Percentiles rank a stretch among this genome's conserved stretches.
These are phyloP conservation scores for Aspergillus jensenii DNA, from an alignment of 2,329 filamentous ascomycete species.

Conservation along the genomic window DNA sequence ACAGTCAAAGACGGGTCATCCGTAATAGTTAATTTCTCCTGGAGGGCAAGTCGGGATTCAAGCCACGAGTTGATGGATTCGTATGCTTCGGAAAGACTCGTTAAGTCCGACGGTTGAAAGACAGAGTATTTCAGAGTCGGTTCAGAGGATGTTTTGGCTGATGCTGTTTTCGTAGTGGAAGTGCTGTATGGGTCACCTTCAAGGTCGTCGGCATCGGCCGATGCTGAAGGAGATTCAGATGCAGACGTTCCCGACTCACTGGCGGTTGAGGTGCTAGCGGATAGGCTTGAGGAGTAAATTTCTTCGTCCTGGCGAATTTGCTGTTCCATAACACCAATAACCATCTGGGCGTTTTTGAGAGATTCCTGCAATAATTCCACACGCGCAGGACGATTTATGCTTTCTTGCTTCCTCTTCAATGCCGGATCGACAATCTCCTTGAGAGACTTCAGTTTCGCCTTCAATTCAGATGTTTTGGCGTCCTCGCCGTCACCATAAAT, in stretches of 20 bases:
- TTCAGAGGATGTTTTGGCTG: slow-evolving; percentile 34
- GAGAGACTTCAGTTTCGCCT: slow-evolving; percentile 72
- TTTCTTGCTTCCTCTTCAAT: slow-evolving; percentile 72
- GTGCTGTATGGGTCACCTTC: slow-evolving; percentile 65
- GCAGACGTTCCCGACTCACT: slow-evolving; percentile 33
- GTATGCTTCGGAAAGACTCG: slow-evolving; percentile 61
- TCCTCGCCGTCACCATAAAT: slow-evolving; percentile 81
- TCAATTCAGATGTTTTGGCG: slow-evolving; percentile 72
- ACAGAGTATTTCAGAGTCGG: slow-evolving; percentile 60
- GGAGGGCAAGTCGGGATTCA: slow-evolving; percentile 65
- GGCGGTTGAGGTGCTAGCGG: slow-evolving; percentile 42
- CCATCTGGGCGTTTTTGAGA: slow-evolving; percentile 69
- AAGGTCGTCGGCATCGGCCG: slow-evolving; percentile 63
- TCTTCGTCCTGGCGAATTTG: slow-evolving; percentile 72
- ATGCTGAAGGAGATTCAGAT: slow-evolving; percentile 41
- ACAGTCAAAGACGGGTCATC: slow-evolving; percentile 74
- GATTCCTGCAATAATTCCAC: slow-evolving; percentile 67
- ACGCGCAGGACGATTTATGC: slow-evolving; percentile 67
- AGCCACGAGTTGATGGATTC: slow-evolving; percentile 71
- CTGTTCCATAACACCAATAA: slow-evolving; percentile 67
- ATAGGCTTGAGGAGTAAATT: slow-evolving; percentile 56
- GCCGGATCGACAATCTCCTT: slow-evolving; percentile 77
- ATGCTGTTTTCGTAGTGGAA: slow-evolving; percentile 36
- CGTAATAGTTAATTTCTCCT: slow-evolving; percentile 66
- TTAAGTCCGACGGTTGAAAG: slow-evolving; percentile 73